Evolutionary conservation across 345 rosid genomes (phyloP).

Genomic region (Lenwebbia sp.): DNA sequence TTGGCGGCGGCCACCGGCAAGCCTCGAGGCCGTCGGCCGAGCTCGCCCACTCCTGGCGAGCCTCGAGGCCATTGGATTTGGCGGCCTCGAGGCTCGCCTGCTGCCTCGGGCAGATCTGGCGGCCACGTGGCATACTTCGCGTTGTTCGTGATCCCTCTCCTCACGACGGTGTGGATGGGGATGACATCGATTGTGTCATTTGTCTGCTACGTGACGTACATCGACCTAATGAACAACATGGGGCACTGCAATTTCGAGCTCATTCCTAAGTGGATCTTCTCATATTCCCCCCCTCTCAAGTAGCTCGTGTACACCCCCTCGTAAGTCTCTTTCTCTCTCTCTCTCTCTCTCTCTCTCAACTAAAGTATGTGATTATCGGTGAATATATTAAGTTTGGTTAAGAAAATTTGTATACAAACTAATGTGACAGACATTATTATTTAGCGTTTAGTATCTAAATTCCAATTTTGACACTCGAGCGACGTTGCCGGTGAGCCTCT

Average conservation of each 20-base stretch:
- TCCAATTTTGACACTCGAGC: too few relatives aligned
- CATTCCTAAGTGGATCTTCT: conserved; percentile 15
- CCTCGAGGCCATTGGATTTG: too few relatives aligned
- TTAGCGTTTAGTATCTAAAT: background rate
- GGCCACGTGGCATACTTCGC: conserved; percentile 12
- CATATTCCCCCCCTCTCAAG: conserved; percentile 22
- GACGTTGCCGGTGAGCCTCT: too few relatives aligned
- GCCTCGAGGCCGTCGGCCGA: too few relatives aligned
- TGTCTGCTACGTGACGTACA: conserved; percentile 5
- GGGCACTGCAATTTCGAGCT: conserved; percentile 39
- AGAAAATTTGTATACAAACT: background rate
- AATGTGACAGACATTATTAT: background rate
- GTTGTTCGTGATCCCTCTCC: conserved; percentile 9
- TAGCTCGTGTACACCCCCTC: conserved; percentile 26
- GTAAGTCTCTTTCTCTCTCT: conserved; percentile 3
- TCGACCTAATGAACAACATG: conserved; percentile 16
- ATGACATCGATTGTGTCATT: background rate
- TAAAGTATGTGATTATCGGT: background rate
- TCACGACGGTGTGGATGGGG: background rate
- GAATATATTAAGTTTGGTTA: background rate
- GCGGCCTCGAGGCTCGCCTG: too few relatives aligned
- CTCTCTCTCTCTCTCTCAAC: background rate
- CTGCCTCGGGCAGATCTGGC: too few relatives aligned
- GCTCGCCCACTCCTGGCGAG: too few relatives aligned
- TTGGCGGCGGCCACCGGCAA: too few relatives aligned